Evolutionary conservation across 2,329 filamentous ascomycete genomes (phyloP).

Genomic region (Calonectria hawksworthii): DNA sequence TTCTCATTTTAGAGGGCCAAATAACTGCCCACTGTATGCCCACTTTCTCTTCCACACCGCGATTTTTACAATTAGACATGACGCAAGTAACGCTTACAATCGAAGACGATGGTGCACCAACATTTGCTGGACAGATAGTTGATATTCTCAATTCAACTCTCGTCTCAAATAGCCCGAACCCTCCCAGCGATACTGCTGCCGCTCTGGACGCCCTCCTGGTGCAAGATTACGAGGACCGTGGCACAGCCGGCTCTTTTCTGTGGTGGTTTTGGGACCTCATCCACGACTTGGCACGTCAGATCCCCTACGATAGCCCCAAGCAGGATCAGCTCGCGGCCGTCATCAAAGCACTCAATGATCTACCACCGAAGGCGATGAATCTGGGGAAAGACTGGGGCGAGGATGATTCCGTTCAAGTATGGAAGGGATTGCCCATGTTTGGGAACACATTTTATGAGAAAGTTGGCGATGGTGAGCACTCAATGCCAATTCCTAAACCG

Average conservation of each 20-base stretch:
- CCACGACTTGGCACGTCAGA: conserved; percentile 36
- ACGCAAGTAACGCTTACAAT: not conserved
- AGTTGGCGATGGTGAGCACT: not conserved
- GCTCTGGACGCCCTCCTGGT: conserved; percentile 23
- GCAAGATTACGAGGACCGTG: not conserved
- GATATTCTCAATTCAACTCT: conserved; percentile 25
- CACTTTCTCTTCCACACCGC: not conserved
- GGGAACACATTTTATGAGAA: conserved; percentile 19
- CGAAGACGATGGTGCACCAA: conserved; percentile 21
- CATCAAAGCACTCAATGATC: conserved; percentile 19
- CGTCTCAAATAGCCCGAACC: not conserved
- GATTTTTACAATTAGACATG: not conserved
- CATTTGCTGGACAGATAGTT: conserved; percentile 23
- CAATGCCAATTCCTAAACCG: not conserved
- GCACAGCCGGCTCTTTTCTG: conserved; percentile 28
- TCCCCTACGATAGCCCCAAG: conserved; percentile 32
- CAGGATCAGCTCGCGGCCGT: conserved; percentile 29
- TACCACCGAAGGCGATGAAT: conserved; percentile 10
- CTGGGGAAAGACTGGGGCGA: conserved; percentile 6
- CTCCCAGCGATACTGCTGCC: conserved; percentile 2
- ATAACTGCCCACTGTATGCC: not conserved
- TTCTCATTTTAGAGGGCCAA: not conserved
- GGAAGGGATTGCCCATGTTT: conserved; percentile 24
- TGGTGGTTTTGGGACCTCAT: conserved; percentile 44
- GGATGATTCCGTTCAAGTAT: conserved; percentile 6